Percentiles rank a stretch among this genome's conserved stretches.
Evolutionary conservation across 2,329 filamentous ascomycete genomes (phyloP).

Genomic region (Fusarium azukiicola): DNA sequence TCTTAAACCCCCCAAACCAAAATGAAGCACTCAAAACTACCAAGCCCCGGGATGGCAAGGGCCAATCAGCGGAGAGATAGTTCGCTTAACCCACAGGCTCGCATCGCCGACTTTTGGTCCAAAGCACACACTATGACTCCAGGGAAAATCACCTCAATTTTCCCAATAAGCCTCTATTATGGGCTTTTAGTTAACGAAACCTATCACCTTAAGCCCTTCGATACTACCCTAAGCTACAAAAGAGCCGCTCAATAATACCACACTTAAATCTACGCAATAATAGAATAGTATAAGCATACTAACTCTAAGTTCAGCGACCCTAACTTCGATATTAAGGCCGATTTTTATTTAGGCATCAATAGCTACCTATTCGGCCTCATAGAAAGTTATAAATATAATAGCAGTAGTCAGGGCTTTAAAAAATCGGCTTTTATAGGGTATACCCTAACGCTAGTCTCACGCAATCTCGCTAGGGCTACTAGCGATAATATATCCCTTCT

Average conservation of each 20-base stretch:
- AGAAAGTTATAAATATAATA: constrained; percentile 34
- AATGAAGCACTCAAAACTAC: constrained; percentile 8
- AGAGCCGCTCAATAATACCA: constrained; percentile 64
- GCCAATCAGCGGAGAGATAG: not conserved
- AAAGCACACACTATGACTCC: constrained; percentile 65
- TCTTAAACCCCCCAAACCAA: not conserved
- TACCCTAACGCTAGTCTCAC: not conserved
- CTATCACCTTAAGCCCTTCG: constrained; percentile 55
- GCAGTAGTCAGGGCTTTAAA: not conserved
- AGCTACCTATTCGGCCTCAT: constrained; percentile 64
- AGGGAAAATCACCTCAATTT: constrained; percentile 69
- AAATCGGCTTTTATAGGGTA: not conserved
- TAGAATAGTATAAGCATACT: constrained; percentile 66
- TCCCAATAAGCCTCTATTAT: constrained; percentile 65
- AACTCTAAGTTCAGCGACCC: constrained; percentile 70
- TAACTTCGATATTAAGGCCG: constrained; percentile 67
- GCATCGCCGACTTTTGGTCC: constrained; percentile 63
- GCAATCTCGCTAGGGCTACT: constrained; percentile 29
- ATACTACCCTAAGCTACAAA: constrained; percentile 67
- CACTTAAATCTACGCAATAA: constrained; percentile 63
- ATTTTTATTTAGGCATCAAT: constrained; percentile 58
- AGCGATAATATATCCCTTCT: constrained; percentile 44
- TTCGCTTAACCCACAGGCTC: not conserved
- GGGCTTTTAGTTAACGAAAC: constrained; percentile 48
- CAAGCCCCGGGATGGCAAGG: not conserved